phyloP scores from a whole-genome alignment of 2,329 filamentous ascomycete species.

The Grosmannia serpens region DNA sequence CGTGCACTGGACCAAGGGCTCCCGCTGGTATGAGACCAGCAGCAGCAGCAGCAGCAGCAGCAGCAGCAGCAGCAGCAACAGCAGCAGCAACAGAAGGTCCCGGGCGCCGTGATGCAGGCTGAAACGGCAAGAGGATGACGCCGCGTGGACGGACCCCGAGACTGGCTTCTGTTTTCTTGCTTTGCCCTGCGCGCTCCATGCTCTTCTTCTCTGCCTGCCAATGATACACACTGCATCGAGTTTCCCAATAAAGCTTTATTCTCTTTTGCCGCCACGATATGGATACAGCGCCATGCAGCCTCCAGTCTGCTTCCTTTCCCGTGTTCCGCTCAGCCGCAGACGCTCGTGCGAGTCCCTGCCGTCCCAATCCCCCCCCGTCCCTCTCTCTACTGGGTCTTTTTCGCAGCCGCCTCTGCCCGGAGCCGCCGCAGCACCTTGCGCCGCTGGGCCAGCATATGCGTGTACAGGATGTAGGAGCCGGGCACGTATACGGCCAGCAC shows the following conservation, averaged over 20 bases:
- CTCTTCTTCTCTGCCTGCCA: no score
- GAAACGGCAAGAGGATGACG: no score
- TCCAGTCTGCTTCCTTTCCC: background rate
- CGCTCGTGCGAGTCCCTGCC: background rate
- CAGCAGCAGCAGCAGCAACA: conserved; percentile 22
- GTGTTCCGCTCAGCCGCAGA: no score
- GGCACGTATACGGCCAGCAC: conserved; percentile 15
- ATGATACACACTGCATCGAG: background rate
- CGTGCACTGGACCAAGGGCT: conserved; percentile 50
- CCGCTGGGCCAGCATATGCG: conserved; percentile 89
- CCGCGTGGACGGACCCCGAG: no score
- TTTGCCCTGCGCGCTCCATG: no score
- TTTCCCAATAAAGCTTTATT: background rate
- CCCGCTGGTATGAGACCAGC: conserved; percentile 55
- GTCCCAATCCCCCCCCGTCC: background rate
- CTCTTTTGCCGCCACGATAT: background rate
- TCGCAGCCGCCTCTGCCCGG: conserved; percentile 28
- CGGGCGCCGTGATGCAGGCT: background rate
- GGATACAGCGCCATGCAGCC: background rate
- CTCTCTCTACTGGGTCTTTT: conserved; percentile 25
- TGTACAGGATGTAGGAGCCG: conserved; percentile 74
- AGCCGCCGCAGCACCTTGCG: conserved; percentile 62
- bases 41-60: background rate
- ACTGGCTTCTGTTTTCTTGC: no score
- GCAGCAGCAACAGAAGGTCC: conserved; percentile 19